Evolutionary conservation across 1,139 yeast genomes (phyloP), one percentile per base, ranked within the genome.

Genomic region (Zygotorulaspora mrakii): DNA sequence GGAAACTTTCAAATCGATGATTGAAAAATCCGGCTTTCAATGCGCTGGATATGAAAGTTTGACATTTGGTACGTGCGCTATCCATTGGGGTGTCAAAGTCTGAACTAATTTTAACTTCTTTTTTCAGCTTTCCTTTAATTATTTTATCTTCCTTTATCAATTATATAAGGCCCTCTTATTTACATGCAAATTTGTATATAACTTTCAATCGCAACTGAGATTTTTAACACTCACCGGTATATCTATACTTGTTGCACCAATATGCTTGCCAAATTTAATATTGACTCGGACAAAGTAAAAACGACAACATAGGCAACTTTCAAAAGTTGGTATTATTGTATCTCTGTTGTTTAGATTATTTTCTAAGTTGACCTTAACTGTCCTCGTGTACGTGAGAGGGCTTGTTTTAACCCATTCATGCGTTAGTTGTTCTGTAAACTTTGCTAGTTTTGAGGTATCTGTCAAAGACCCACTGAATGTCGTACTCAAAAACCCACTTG

Each of bases 61-160:
- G 59, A 85, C 96, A n/a, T 86, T 86, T 65, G 99, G 99, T 42
- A 84, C 89, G 40, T 96, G 97, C 40, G 88, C 96, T 38, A 88
- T 91, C 49, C 99, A 91, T 61, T 80, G 89, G 62, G 99, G 98
- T 54, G 87, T 91, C 45, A 91, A 91, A 67, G 73, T 85, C 46
- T 77, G 59, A 54, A n/a, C 28, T 20, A 6, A 4, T 5, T 16
- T 8, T 16, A 7, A 14, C 9, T 16, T 28, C 21, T 16, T 5
- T n/a, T 16, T 6, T 7, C 5, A 5, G 6, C n/a, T 24, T 10
- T 28, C 12, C 11, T 17, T 17, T 9, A 28, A 9, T 16, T 14
- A 16, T n/a, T 14, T 28, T 3, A 25, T 11, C n/a, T 16, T 13
- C 16, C 13, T n/a, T 25, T n/a, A n/a, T 25, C 3, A n/a, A 11